Conservation (phyloP, 805 yeast species). For the Ogataea ramenticola region DNA sequence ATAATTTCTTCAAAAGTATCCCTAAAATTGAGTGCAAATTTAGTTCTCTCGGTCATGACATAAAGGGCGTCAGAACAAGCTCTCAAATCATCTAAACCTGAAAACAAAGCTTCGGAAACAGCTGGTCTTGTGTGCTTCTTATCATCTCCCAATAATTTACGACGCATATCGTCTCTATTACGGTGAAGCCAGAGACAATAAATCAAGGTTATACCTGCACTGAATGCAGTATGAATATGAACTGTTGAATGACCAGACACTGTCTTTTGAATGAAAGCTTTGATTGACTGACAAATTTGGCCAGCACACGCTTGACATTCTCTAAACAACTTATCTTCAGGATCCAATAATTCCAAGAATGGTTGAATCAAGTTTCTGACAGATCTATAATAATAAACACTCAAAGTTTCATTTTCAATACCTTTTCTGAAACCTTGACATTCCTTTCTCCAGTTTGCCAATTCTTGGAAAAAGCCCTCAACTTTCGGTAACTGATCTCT, state of each 20-base stretch:
- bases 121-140: constrained; percentile 56
- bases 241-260: constrained; percentile 58
- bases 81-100: constrained; percentile 54
- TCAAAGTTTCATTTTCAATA: constrained; percentile 52
- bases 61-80: constrained; percentile 59
- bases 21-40: constrained; percentile 53
- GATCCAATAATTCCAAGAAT: constrained; percentile 52
- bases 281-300: constrained; percentile 56
- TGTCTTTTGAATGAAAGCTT: constrained; percentile 56
- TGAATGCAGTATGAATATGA: constrained; percentile 60
- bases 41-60: constrained; percentile 61
- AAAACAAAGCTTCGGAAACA: constrained; percentile 44
- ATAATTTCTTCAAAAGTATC: constrained; percentile 63
- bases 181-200: constrained; percentile 63
- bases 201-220: constrained; percentile 61
- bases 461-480: constrained; percentile 41
- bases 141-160: constrained; percentile 47
- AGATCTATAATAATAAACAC: constrained; percentile 52
- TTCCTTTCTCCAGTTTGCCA: constrained; percentile 51
- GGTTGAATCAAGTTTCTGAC: constrained; percentile 59
- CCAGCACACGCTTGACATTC: constrained; percentile 73
- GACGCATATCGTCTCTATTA: constrained; percentile 50
- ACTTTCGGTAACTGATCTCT: constrained; percentile 42
- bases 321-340: constrained; percentile 50
- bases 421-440: constrained; percentile 40